A percentile compares a stretch with the other conserved stretches of the same genome.
Conservation (phyloP, 257 asterid genomes). For the Nicotiana knightiana region DNA sequence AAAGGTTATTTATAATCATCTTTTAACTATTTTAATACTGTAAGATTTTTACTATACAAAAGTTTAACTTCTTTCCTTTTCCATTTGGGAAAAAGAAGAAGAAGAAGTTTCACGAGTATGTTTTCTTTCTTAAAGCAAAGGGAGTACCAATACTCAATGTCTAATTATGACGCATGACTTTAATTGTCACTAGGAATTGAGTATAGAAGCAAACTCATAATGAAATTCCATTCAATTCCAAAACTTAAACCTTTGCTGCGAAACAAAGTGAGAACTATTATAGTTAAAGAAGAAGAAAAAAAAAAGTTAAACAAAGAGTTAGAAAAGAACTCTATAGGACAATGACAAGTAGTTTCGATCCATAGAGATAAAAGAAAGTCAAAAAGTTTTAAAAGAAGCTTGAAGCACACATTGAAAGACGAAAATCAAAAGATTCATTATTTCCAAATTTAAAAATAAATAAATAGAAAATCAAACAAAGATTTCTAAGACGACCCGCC, state of each 20-base stretch:
- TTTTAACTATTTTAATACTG: too few species aligned
- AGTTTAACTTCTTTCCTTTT: background rate
- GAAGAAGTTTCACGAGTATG: background rate
- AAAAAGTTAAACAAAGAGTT: background rate
- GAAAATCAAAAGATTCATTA: background rate
- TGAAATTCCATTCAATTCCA: background rate
- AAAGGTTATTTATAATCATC: too few species aligned
- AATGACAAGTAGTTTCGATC: background rate
- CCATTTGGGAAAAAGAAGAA: background rate
- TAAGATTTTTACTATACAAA: background rate
- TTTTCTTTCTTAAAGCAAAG: constrained; percentile 2
- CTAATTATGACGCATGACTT: constrained; percentile 10
- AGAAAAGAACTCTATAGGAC: background rate
- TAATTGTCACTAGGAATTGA: background rate
- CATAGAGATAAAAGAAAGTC: constrained; percentile 2
- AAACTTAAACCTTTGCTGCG: background rate
- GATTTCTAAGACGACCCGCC: constrained; percentile 3
- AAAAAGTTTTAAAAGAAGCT: constrained; percentile 2
- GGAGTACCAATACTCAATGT: background rate
- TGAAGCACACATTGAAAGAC: background rate
- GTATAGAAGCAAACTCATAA: background rate
- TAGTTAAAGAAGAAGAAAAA: background rate
- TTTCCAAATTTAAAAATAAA: background rate
- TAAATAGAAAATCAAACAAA: background rate
- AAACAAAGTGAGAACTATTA: background rate